Base-by-base conservation (phyloP, 805 yeast genomes). In the Metschnikowia henanensis region DNA sequence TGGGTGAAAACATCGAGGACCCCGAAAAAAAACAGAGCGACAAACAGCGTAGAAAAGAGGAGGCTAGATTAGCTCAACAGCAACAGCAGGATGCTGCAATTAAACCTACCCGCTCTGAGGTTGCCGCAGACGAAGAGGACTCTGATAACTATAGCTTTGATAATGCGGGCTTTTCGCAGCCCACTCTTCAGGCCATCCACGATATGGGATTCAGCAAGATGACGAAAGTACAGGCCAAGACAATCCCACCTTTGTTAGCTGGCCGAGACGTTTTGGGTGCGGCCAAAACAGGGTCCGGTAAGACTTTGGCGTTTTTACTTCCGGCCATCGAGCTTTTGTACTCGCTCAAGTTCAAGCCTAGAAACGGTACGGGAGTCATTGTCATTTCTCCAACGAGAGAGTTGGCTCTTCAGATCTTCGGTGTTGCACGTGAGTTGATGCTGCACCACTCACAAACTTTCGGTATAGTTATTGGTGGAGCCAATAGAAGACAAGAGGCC, bases 221-320 rank as follows among this genome's bases (percentile, higher is more conserved):
- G 97, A 95, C 99, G 1, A 81, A 83, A 51, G 98, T 94, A 8
- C 99, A 94, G 68, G 84, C 95, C 21, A 82, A 92, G 68, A 90
- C 99, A 10, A 94, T 94, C 43, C 98, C 99, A 6, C 98, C 99
- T 9, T 74, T 94, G 50, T 70, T 95, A 51, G 97, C 98, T 1
- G 99, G 99, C 34, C 81, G 92, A 56, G 99, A 94, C 68, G 98
- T 95, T 17, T 76, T 94, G 42, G 99, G 99, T 54, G 99, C 99
- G n/a, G 99, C 99, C 45, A 92, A 91, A 70, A 94, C 99, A 3
- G 99, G 99, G 42, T 90, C 97, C 1, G 99, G 99, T 63, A 94
- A 94, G 72, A 94, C 99, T 0, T 72, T 95, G 49, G 98, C 99
- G 8, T 94, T 94, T 57, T 73, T 94, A 59, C 78, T 94, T 47